Evolutionary conservation across 768 basidiomycete species (phyloP).

Genomic region (Daedalea quercina): DNA sequence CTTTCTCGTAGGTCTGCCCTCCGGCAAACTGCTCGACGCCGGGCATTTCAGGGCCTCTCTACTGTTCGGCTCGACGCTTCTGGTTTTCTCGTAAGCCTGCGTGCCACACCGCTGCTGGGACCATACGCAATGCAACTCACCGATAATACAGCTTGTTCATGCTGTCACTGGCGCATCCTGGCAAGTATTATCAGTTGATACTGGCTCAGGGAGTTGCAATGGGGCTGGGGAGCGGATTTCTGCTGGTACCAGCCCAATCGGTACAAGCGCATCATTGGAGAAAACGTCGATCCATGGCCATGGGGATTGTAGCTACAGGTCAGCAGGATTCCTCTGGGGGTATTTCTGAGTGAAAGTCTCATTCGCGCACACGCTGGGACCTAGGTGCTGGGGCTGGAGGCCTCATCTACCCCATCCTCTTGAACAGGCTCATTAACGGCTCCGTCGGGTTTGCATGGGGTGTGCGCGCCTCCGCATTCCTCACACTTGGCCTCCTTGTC

Average conservation of each 20-base stretch:
- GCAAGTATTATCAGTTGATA: conserved; percentile 42
- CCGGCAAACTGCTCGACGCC: conserved; percentile 36
- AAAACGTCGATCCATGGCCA: conserved; percentile 29
- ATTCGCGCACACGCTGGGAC: no score
- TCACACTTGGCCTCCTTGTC: no score
- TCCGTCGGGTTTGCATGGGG: no score
- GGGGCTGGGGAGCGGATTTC: conserved; percentile 39
- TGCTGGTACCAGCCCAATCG: conserved; percentile 40
- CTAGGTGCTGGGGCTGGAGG: no score
- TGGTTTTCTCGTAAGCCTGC: conserved; percentile 19
- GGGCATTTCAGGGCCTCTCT: conserved; percentile 37
- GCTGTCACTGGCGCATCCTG: conserved; percentile 34
- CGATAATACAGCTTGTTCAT: conserved; percentile 34
- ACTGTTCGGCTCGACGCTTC: conserved; percentile 15
- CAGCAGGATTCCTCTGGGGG: no score
- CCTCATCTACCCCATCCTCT: no score
- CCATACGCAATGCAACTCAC: conserved; percentile 18
- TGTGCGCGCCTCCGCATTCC: no score
- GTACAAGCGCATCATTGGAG: conserved; percentile 42
- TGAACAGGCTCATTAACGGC: no score
- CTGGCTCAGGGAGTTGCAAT: conserved; percentile 46
- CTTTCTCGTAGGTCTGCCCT: conserved; percentile 32
- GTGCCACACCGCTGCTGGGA: conserved; percentile 7
- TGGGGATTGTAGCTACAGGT: no score
- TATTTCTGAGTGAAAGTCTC: no score